Evolutionary conservation across 2,329 filamentous ascomycete genomes (phyloP).

Genomic region (Penicillium paneum): DNA sequence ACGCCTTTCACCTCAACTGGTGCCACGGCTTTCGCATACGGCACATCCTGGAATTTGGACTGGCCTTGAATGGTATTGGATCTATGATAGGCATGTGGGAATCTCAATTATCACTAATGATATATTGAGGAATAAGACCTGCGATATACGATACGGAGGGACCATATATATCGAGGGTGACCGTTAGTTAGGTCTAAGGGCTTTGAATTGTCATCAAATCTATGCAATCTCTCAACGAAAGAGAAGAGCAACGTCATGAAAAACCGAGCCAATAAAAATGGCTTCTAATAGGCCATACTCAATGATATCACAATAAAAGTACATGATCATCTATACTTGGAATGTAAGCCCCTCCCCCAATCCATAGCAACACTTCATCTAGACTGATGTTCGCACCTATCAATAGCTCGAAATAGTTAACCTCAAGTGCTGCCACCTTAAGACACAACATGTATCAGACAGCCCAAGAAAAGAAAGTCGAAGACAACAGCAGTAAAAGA

Average conservation of each 20-base stretch:
- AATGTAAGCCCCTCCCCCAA: not conserved
- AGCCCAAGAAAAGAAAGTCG: not conserved
- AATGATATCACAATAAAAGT: not conserved
- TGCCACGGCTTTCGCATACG: not conserved
- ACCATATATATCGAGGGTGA: not conserved
- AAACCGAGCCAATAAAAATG: not conserved
- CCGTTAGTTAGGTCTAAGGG: not conserved
- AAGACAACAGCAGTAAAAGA: slow-evolving; percentile 8
- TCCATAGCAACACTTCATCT: not conserved
- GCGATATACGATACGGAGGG: not conserved
- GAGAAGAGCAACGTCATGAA: not conserved
- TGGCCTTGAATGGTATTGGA: not conserved
- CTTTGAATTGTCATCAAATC: not conserved
- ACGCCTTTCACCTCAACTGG: not conserved
- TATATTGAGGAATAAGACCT: not conserved
- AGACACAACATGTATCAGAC: not conserved
- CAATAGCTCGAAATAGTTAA: not conserved
- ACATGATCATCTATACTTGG: not conserved
- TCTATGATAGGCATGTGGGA: not conserved
- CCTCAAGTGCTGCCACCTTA: too few relatives aligned
- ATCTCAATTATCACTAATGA: not conserved
- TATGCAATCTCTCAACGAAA: not conserved
- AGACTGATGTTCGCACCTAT: not conserved
- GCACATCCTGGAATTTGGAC: not conserved
- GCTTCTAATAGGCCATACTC: not conserved